Conservation (phyloP, 2,329 filamentous ascomycete genomes). For the Fusarium foetens region DNA sequence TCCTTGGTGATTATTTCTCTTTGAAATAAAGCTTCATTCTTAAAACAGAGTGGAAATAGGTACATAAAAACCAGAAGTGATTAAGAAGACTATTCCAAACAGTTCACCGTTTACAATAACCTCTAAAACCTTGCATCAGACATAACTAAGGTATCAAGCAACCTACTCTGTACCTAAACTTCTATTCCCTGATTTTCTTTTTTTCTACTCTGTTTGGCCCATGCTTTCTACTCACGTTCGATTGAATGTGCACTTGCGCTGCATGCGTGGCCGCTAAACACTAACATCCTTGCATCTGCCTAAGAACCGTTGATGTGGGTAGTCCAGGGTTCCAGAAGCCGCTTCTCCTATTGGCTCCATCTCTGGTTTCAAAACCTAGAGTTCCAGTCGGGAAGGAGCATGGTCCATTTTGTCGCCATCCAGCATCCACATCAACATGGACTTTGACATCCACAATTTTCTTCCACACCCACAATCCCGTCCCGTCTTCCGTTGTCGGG, state of each 20-base stretch:
- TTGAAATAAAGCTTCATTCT: background rate
- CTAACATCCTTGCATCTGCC: slow-evolving; percentile 27
- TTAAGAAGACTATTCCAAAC: background rate
- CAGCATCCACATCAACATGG: slow-evolving; percentile 22
- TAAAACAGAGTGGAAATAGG: background rate
- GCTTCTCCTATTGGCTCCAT: slow-evolving; percentile 20
- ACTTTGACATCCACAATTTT: slow-evolving; percentile 11
- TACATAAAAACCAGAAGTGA: background rate
- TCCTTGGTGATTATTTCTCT: background rate
- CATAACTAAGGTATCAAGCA: background rate
- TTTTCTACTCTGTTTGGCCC: background rate
- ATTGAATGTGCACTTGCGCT: slow-evolving; percentile 21
- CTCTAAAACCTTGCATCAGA: background rate
- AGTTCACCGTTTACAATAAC: background rate
- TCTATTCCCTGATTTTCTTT: background rate
- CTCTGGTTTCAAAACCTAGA: slow-evolving; percentile 36
- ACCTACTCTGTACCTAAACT: background rate
- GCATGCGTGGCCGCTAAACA: slow-evolving; percentile 29
- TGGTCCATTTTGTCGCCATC: slow-evolving; percentile 30
- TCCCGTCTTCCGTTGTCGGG: background rate
- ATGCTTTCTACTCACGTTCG: slow-evolving; percentile 20
- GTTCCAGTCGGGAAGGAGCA: slow-evolving; percentile 40
- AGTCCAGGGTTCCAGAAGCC: slow-evolving; percentile 19
- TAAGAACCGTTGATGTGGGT: slow-evolving; percentile 33
- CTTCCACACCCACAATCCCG: background rate